Base-by-base conservation (phyloP, 140 eudicot genomes). In the Flaveria floridana region DNA sequence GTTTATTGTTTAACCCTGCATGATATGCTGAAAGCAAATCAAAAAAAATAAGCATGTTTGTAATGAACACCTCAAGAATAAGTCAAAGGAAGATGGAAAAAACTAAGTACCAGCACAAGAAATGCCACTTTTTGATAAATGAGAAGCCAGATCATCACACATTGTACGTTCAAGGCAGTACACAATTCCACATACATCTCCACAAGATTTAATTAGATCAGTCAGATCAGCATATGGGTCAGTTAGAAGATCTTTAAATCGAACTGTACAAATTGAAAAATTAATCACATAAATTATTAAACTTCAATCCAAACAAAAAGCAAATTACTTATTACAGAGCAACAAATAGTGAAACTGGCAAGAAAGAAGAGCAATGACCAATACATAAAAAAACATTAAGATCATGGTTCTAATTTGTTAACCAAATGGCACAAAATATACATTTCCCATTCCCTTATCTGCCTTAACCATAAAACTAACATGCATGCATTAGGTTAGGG, bases 141-240 rank as follows among this genome's bases (percentile, higher is more conserved):
- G 96, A 55, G 85, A 65, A n/a, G 97, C 97, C 86, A 93, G 66
- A 68, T 85, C 91, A 85, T 93, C 96, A 63, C 97, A 93, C 42
- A 87, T 76, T 72, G 93, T 70, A 52, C 99, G 90, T 77, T 93
- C 99, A 70, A 93, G 99, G 76, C 97, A 93, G 85, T 93, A 93
- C 44, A 93, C 80, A 70, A 93, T 93, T 26, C 91, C 96, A 79
- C 99, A 93, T 42, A 85, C 82, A 77, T 93, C 80, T 71, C 99
- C 99, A 75, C 37, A 87, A 42, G 94, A 88, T 81, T 85, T 93
- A 16, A 93, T 86, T 20, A 80, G 85, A 83, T 86, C 86, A 63
- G 89, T 75, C 66, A 93, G 55, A 85, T 93, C 97, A 79, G 69
- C 86, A 81, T 85, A 88, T 11, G 94, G 91, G 71, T 93, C 85